Base-by-base conservation (phyloP, 306 rosid genomes). In the Cicer chorassanicum region DNA sequence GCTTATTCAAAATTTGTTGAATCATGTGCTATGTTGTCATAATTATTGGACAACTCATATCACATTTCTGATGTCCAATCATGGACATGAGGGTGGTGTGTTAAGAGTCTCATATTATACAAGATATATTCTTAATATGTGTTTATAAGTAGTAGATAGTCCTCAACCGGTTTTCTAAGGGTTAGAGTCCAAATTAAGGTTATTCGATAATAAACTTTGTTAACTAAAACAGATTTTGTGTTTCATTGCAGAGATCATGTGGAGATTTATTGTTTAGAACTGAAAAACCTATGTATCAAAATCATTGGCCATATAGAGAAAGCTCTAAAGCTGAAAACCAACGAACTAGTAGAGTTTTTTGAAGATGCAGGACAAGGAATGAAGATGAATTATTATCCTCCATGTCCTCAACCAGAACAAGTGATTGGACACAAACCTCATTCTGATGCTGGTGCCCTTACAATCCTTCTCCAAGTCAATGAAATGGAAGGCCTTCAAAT, bases 381-480 rank as follows among this genome's bases (percentile, higher is more conserved):
- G 38, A 79, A 69, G 68, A 79, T 79, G 83, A 79, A 72, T 65
- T 79, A 72, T 54, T 79, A 79, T 39, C 83, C 83, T 72, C 69
- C 78, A 45, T 72, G 83, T 56, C 83, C 79, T 0, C 63, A 73
- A 19, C 83, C 83, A 6, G 83, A 79, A 9, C 36, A 39, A 36
- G 83, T 79, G 10, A 79, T 72, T 65, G 83, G 79, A 44, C 6
- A 43, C 10, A 72, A 79, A 4, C 83, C 83, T 18, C 83, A 79
- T 79, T 79, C 83, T 16, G 78, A 79, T 79, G 5, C 74, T 2
- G 74, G 64, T 56, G 74, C 55, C 8, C 64, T 79, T 72, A 72
- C 83, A 2, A 72, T 79, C 44, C 78, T 79, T 73, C 83, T 72
- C 15, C 83, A 79, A 73, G 83, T 38, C 14, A 79, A 79, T 79